Base-by-base conservation (phyloP, 495 filamentous ascomycete genomes). In the Penicillium taxi region DNA sequence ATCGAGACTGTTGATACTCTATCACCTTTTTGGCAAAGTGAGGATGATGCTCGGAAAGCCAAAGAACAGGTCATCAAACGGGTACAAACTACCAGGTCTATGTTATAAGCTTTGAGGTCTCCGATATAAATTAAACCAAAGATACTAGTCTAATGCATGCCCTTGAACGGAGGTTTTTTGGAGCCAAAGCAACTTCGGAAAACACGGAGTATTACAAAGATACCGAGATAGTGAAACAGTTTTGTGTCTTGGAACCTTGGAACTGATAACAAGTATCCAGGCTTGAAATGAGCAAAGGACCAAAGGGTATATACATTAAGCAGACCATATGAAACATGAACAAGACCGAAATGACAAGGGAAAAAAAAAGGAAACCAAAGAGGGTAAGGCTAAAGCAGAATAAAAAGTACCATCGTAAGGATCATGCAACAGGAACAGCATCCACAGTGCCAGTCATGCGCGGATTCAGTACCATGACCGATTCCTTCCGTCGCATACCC, bases 1-100 rank as follows among this genome's bases (percentile, higher is more conserved):
- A 14, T 35, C 2, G 39, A 48, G 7, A 38, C 37, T 6, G 17
- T 47, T 13, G 30, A n/a, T 3, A 30, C 26, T 8, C 23, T 61
- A 4, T 31, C 47, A 16, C 32, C 47, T 7, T 61, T 61, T 20
- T 57, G 53, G 56, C 25, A 48, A n/a, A 40, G 23, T 12, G 16
- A 35, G n/a, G 21, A 1, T 2, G 21, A 37, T 13, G 14, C 6
- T 13, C 33, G 20, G 15, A 19, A 32, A 11, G 37, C 41, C n/a
- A 41, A 45, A n/a, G 3, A 11, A 2, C 27, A 30, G 9, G 46
- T 48, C 3, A 9, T 32, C 2, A 32, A 17, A 15, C 36, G 46
- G 0, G 18, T 48, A 23, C 28, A 19, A 11, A 4, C 22, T 8
- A 28, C 26, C 6, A 27, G 13, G 16, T 27, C 35, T 2, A 29